A percentile compares a stretch with the other conserved stretches of the same genome.
These are phyloP conservation scores for Colletotrichum somersetense DNA, from an alignment of 2,329 filamentous ascomycete species.

Conservation along the genomic window DNA sequence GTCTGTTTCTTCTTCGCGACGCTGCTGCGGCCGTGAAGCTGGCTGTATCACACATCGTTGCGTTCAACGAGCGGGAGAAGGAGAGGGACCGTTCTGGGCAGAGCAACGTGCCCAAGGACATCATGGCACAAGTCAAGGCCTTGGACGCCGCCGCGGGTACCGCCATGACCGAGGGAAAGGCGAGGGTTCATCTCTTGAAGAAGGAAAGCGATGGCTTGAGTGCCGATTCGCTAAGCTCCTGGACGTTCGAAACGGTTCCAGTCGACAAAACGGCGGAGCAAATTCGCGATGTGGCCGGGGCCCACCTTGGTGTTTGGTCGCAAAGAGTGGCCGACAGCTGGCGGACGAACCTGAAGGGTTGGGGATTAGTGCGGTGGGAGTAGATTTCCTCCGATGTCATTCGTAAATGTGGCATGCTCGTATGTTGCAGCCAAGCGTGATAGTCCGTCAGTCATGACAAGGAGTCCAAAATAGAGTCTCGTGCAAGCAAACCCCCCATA, in stretches of 20 bases:
- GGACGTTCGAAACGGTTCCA: conserved; percentile 44
- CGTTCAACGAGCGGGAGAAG: conserved; percentile 55
- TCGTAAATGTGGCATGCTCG: not conserved
- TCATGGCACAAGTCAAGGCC: conserved; percentile 51
- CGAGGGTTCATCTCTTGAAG: conserved; percentile 48
- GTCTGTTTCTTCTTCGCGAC: conserved; percentile 54
- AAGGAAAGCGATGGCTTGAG: conserved; percentile 48
- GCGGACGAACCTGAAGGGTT: conserved; percentile 45
- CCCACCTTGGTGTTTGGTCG: conserved; percentile 37
- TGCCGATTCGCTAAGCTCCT: conserved; percentile 44
- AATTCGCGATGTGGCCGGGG: conserved; percentile 30
- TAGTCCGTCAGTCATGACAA: conserved; percentile 1
- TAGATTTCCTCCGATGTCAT: conserved; percentile 31
- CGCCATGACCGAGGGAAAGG: conserved; percentile 51
- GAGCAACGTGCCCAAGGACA: conserved; percentile 54
- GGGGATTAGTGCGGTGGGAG: conserved; percentile 46
- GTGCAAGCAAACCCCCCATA: not conserved
- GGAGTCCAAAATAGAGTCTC: conserved; percentile 26
- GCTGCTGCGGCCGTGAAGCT: conserved; percentile 51
- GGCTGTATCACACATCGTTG: conserved; percentile 51
- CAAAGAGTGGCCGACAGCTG: conserved; percentile 45
- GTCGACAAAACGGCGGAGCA: conserved; percentile 33
- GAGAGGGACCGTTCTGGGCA: conserved; percentile 56
- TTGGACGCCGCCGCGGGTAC: conserved; percentile 49
- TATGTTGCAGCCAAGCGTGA: not conserved